Base-by-base conservation (phyloP, 108 stramenopile genomes). In the Nannochloropsis oceanica region DNA sequence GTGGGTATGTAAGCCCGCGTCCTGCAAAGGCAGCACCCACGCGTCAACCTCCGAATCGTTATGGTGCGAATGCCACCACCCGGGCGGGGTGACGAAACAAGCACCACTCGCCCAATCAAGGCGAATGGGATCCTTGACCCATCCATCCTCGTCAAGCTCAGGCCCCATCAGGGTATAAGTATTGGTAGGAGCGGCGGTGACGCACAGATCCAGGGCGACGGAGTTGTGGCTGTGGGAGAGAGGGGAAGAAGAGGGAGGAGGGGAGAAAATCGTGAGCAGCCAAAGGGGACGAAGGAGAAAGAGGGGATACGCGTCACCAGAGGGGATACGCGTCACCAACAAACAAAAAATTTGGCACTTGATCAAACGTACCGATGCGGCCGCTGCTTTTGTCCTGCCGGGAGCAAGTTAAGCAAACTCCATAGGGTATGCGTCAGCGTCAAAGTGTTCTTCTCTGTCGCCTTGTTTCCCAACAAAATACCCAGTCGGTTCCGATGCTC, bases 11-110 rank as follows among this genome's bases (percentile, higher is more conserved):
- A 89, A 34, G 27, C 89, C 89, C 5, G 86, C 89, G 24, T 89
- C 89, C 81, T 89, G 89, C 59, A 89, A 24, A 10, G 89, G 89
- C 42, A 89, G 80, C 44, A 89, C 89, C 89, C 89, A 89, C 11
- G 89, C 89, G n/a, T 44, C 79, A 27, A 79, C 73, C 20, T 89
- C 89, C 44, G 86, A 44, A 24, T 89, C 89, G 81, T 89, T 89
- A 24, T 87, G 86, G 84, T 89, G 89, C 25, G 44, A 73, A 43
- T 89, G 89, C 88, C 90, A 90, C 90, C 90, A 90, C 7, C 90
- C 90, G n/a, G 90, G 90, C n/a, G 90, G 90, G 25, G 90, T 90
- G n/a, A 86, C 79, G 80, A 90, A 90, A 26, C 44, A 87, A 13
- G 81, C 83, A 27, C 90, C 90, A 25, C 81, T 34, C 42, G 43